Evolutionary conservation across 805 yeast genomes (phyloP).

Genomic region (Kurtzmaniella cleridarum): DNA sequence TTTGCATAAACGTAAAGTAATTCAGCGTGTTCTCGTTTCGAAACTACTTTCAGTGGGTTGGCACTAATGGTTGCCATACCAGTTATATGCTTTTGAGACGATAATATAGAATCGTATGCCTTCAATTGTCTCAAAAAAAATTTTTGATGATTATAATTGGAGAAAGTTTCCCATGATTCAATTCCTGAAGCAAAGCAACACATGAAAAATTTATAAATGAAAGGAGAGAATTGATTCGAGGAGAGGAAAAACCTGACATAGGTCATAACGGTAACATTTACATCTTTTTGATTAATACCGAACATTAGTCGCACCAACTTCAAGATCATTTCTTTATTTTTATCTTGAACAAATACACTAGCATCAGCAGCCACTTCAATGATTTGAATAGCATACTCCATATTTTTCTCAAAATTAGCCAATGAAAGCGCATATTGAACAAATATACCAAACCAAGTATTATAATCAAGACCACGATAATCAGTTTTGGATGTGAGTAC

Average conservation of each 20-base stretch:
- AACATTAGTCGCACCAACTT: constrained; percentile 66
- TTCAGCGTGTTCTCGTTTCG: constrained; percentile 43
- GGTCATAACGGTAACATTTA: constrained; percentile 43
- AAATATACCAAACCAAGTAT: constrained; percentile 80
- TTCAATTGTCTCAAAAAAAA: constrained; percentile 85
- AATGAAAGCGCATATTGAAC: constrained; percentile 71
- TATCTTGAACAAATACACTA: constrained; percentile 70
- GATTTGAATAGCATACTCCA: constrained; percentile 44
- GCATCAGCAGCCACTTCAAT: constrained; percentile 72
- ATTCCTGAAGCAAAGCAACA: constrained; percentile 61
- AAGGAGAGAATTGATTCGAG: constrained; percentile 70
- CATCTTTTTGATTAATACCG: constrained; percentile 43
- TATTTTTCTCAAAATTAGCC: constrained; percentile 61
- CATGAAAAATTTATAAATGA: constrained; percentile 59
- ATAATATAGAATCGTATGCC: constrained; percentile 71
- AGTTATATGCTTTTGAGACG: constrained; percentile 43
- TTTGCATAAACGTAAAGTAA: constrained; percentile 76
- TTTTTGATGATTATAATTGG: constrained; percentile 83
- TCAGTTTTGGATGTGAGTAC: constrained; percentile 47
- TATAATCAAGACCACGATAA: constrained; percentile 72
- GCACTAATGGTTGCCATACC: constrained; percentile 79
- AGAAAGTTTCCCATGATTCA: constrained; percentile 53
- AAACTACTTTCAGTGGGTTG: constrained; percentile 27
- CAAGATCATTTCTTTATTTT: constrained; percentile 53
- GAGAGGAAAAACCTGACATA: constrained; percentile 60